Evolutionary conservation across 176 grass and related monocot species (phyloP).

Genomic region (Ensete glaucum): DNA sequence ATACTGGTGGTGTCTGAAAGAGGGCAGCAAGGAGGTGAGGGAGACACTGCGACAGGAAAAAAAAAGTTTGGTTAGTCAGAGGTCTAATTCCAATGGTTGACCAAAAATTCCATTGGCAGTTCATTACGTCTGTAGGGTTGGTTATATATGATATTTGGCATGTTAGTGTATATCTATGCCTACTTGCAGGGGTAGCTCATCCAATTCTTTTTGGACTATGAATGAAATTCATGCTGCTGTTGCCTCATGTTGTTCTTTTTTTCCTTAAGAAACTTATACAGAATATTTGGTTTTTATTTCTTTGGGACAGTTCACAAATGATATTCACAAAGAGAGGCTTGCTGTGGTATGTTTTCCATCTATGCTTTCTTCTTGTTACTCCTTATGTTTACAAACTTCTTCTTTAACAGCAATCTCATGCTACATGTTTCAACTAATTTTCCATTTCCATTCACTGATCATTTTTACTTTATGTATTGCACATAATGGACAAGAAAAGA

Average conservation of each 20-base stretch:
- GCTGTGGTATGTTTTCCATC: conserved; percentile 41
- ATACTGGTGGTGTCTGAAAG: no score
- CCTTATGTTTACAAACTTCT: background rate
- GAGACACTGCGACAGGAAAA: background rate
- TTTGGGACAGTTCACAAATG: conserved; percentile 64
- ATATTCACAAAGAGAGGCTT: conserved; percentile 98
- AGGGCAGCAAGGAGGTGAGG: background rate
- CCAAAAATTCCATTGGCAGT: background rate
- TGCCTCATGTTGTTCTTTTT: background rate
- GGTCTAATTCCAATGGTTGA: background rate
- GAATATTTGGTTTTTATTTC: conserved; percentile 6
- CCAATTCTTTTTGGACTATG: no score
- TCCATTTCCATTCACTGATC: no score
- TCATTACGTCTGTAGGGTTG: background rate
- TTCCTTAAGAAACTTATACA: background rate
- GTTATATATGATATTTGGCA: background rate
- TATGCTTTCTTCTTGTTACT: background rate
- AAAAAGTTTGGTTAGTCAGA: background rate
- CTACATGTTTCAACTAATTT: no score
- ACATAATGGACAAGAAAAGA: background rate
- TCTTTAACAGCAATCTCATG: background rate
- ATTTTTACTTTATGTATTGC: background rate
- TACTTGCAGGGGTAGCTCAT: background rate
- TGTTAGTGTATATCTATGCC: background rate
- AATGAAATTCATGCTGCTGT: no score